A percentile compares a stretch with the other conserved stretches of the same genome.
Evolutionary conservation across 2,329 filamentous ascomycete genomes (phyloP).

Genomic region (Madurella fahalii): DNA sequence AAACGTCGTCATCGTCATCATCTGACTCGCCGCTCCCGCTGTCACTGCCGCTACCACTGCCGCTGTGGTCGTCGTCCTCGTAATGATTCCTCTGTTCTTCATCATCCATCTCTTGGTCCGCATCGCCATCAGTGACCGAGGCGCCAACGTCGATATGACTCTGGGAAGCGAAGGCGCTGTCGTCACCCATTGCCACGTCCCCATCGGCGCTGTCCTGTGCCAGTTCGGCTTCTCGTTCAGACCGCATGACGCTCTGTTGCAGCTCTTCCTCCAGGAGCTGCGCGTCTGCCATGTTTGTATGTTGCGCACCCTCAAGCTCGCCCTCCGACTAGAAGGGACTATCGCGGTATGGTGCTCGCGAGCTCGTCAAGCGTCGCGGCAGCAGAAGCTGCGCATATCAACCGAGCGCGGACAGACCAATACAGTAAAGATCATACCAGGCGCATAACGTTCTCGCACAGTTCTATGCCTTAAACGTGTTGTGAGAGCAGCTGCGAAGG

Average conservation of each 20-base stretch:
- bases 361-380: constrained; percentile 19
- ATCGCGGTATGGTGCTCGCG: constrained; percentile 3
- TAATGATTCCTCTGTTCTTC: constrained; percentile 32
- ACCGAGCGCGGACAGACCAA: neutral
- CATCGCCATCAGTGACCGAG: constrained; percentile 14
- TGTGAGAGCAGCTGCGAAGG: neutral
- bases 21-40: constrained; percentile 22
- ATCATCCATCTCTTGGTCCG: constrained; percentile 25
- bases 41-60: constrained; percentile 1
- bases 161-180: constrained; percentile 16
- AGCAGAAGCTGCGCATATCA: constrained; percentile 21
- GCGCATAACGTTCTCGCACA: constrained; percentile 12
- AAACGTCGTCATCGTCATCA: constrained; percentile 31
- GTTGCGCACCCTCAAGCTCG: constrained; percentile 8
- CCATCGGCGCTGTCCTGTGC: constrained; percentile 36
- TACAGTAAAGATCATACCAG: constrained; percentile 14
- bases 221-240: constrained; percentile 42
- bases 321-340: neutral
- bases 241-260: constrained; percentile 51
- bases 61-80: constrained; percentile 26
- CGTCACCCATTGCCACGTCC: constrained; percentile 28
- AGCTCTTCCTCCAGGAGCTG: constrained; percentile 56
- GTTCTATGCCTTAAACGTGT: neutral
- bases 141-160: constrained; percentile 21
- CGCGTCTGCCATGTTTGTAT: constrained; percentile 43